Evolutionary conservation across 2,329 filamentous ascomycete species (phyloP).

Genomic region (Scedosporium boydii): DNA sequence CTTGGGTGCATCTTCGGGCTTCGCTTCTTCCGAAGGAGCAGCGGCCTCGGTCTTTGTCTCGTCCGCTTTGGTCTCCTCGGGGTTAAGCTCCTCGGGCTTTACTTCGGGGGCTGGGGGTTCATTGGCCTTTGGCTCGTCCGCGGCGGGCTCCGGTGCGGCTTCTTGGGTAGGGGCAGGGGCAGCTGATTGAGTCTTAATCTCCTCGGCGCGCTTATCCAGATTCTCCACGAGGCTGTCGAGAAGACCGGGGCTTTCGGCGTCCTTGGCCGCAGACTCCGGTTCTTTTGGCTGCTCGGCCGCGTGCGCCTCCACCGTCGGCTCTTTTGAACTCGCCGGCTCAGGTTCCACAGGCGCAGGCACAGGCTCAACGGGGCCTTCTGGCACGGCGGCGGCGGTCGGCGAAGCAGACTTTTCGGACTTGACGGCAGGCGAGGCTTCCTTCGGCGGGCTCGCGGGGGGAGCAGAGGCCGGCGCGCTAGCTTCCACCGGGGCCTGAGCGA

Average conservation of each 20-base stretch:
- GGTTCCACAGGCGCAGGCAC: neutral
- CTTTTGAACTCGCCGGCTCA: neutral
- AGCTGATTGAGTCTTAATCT: neutral
- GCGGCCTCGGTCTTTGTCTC: too few relatives aligned
- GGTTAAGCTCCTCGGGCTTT: neutral
- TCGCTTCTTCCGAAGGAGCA: too few relatives aligned
- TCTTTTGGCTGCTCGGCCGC: neutral
- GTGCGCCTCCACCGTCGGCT: neutral
- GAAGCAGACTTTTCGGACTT: neutral
- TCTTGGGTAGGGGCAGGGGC: neutral
- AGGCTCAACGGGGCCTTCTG: neutral
- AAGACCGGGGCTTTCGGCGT: conserved; percentile 17
- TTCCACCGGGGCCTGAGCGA: neutral
- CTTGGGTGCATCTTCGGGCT: too few relatives aligned
- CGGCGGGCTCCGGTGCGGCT: neutral
- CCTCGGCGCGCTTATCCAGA: neutral
- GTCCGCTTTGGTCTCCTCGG: neutral
- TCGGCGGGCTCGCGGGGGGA: neutral
- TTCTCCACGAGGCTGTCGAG: neutral
- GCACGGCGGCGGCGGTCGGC: neutral
- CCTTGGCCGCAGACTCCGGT: conserved; percentile 19
- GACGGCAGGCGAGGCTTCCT: neutral
- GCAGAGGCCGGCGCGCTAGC: neutral
- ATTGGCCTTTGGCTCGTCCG: neutral
- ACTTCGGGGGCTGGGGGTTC: neutral